These are phyloP conservation scores for Penicillium sp. DNA, from an alignment of 2,329 filamentous ascomycete genomes.

Conservation along the genomic window DNA sequence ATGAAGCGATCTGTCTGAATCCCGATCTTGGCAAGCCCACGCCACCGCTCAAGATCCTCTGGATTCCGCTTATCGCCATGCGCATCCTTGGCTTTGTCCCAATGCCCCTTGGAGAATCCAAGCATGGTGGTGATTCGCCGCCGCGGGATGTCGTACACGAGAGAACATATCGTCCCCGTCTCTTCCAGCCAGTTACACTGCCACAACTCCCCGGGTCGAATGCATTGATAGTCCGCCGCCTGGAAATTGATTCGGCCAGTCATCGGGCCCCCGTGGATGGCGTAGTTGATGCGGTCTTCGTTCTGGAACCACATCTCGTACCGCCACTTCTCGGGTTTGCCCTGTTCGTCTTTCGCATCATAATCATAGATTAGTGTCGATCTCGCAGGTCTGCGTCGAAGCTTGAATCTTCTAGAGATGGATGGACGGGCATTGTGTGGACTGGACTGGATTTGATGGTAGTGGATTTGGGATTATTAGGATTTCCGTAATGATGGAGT, in stretches of 20 bases:
- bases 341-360: conserved; percentile 44
- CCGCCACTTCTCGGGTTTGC: conserved; percentile 55
- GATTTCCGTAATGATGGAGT: neutral
- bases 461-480: neutral
- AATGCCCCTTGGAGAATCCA: conserved; percentile 53
- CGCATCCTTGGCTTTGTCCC: conserved; percentile 49
- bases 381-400: conserved; percentile 52
- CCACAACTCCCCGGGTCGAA: conserved; percentile 55
- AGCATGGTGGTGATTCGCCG: conserved; percentile 50
- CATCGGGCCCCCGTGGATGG: conserved; percentile 58
- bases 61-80: conserved; percentile 54
- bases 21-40: conserved; percentile 49
- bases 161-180: conserved; percentile 53
- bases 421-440: conserved; percentile 19
- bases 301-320: conserved; percentile 60
- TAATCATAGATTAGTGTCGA: conserved; percentile 57
- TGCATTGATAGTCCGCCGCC: conserved; percentile 53
- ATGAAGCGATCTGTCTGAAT: conserved; percentile 49
- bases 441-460: neutral
- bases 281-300: conserved; percentile 52
- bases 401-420: conserved; percentile 19
- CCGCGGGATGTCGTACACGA: conserved; percentile 52
- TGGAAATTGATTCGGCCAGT: conserved; percentile 52
- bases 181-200: conserved; percentile 59
- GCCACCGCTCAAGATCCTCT: conserved; percentile 50